Conservation (phyloP, 352 stramenopile genomes). For the Halophytophthora batemanensis region DNA sequence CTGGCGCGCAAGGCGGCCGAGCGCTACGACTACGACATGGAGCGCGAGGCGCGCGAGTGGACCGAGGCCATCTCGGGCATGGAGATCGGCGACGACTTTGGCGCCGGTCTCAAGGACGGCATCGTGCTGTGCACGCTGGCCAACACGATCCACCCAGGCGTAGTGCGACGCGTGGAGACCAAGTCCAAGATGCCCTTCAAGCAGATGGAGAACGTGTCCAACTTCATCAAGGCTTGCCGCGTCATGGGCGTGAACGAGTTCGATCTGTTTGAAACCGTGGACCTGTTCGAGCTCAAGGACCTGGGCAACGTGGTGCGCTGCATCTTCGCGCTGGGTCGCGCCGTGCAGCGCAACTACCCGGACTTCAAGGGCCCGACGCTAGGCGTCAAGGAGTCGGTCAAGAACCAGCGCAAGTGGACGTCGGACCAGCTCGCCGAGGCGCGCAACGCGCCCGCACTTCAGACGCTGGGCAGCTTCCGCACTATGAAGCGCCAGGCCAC, state of each 20-base stretch:
- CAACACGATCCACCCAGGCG: slow-evolving; percentile 72
- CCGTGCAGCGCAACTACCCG: slow-evolving; percentile 72
- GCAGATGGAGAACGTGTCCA: slow-evolving; percentile 91
- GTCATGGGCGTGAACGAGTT: slow-evolving; percentile 87
- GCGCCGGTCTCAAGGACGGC: slow-evolving; percentile 70
- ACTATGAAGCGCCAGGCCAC: slow-evolving; percentile 65
- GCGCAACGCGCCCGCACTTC: slow-evolving; percentile 51
- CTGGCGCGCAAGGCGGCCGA: slow-evolving; percentile 80
- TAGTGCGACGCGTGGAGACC: slow-evolving; percentile 71
- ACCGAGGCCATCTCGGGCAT: slow-evolving; percentile 78
- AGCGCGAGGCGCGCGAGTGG: slow-evolving; percentile 83
- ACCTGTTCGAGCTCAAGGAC: slow-evolving; percentile 89
- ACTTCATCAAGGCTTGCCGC: slow-evolving; percentile 81
- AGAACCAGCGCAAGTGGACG: slow-evolving; percentile 75
- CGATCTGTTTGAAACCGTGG: slow-evolving; percentile 89
- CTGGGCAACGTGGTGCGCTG: slow-evolving; percentile 78
- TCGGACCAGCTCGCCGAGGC: slow-evolving; percentile 63
- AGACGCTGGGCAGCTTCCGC: slow-evolving; percentile 69
- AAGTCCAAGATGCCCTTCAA: slow-evolving; percentile 91
- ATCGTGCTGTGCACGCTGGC: slow-evolving; percentile 80
- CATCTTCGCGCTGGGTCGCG: slow-evolving; percentile 68
- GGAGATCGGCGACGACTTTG: slow-evolving; percentile 80
- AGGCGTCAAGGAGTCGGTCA: slow-evolving; percentile 76
- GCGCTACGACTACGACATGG: slow-evolving; percentile 87
- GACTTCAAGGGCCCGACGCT: slow-evolving; percentile 72